Percentiles rank a stretch among this genome's conserved stretches.
These are phyloP conservation scores for Cutaneotrichosporon sp. DNA, from an alignment of 1,284 basidiomycete genomes.

Conservation along the genomic window DNA sequence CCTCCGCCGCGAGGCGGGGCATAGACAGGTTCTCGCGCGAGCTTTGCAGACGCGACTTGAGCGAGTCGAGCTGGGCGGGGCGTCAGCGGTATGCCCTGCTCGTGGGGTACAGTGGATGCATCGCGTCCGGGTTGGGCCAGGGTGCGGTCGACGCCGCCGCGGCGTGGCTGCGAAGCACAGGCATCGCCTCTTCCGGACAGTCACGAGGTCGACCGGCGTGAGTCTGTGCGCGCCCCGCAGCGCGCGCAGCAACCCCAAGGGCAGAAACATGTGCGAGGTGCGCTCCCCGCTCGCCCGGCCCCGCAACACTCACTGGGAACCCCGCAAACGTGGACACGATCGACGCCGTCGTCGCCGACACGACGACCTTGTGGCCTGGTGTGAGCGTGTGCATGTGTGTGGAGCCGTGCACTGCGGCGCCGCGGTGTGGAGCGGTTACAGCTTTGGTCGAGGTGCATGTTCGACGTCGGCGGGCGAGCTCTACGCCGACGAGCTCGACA, in stretches of 20 bases:
- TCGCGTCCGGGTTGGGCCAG: too few species aligned
- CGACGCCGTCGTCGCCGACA: conserved; percentile 47
- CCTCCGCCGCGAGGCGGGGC: conserved; percentile 57
- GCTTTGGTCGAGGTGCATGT: too few species aligned
- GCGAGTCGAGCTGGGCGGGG: conserved; percentile 71
- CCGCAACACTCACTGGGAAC: conserved; percentile 40
- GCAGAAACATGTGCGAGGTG: not conserved
- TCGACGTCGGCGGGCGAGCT: too few species aligned
- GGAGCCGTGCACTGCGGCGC: too few species aligned
- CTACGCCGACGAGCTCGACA: too few species aligned
- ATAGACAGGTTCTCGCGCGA: conserved; percentile 70
- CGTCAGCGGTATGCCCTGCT: not conserved
- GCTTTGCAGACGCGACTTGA: conserved; percentile 86
- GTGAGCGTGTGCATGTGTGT: not conserved
- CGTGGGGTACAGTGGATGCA: too few species aligned
- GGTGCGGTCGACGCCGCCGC: too few species aligned
- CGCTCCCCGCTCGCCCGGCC: not conserved
- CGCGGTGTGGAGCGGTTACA: too few species aligned
- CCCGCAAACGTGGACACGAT: conserved; percentile 48
- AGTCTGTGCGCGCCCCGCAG: not conserved
- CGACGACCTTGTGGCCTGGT: conserved; percentile 40
- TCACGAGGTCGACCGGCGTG: too few species aligned
- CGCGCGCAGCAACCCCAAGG: too few species aligned
- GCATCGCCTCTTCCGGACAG: too few species aligned
- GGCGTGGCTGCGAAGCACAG: too few species aligned